phyloP scores from a whole-genome alignment of 139 green algal genomes.

The Picochlorum sp. region DNA sequence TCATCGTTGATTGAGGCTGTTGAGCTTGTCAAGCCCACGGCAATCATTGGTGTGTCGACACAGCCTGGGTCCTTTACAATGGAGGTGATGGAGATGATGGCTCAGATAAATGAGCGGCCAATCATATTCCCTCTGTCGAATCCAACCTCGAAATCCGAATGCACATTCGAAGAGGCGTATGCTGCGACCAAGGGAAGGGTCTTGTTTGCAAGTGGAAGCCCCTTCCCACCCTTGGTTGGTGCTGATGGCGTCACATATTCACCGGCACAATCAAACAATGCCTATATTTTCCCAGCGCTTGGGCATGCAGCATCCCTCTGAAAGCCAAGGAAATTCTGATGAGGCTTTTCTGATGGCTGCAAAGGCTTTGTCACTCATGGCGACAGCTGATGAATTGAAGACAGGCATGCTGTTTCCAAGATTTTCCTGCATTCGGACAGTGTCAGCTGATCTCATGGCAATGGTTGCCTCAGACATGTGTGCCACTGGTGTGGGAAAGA shows the following conservation, averaged over 20 bases:
- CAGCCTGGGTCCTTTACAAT: slow-evolving; percentile 44
- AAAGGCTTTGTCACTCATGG: slow-evolving; percentile 47
- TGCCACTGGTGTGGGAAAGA: slow-evolving; percentile 17
- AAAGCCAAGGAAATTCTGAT: slow-evolving; percentile 50
- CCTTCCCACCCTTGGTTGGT: slow-evolving; percentile 53
- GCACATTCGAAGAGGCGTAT: slow-evolving; percentile 68
- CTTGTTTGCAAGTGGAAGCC: slow-evolving; percentile 78
- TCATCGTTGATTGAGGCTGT: slow-evolving; percentile 39
- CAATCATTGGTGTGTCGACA: slow-evolving; percentile 54
- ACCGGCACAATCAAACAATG: slow-evolving; percentile 71
- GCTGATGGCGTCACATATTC: slow-evolving; percentile 14
- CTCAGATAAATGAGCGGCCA: slow-evolving; percentile 48
- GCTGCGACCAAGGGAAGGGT: slow-evolving; percentile 43
- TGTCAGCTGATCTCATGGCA: slow-evolving; percentile 22
- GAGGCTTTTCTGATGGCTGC: slow-evolving; percentile 66
- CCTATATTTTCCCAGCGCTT: slow-evolving; percentile 68
- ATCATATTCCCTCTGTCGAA: slow-evolving; percentile 92
- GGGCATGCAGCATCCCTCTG: slow-evolving; percentile 58
- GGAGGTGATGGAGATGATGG: slow-evolving; percentile 51
- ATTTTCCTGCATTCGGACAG: slow-evolving; percentile 38
- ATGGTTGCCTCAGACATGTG: slow-evolving; percentile 35
- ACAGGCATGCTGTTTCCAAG: slow-evolving; percentile 39
- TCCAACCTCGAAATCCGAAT: slow-evolving; percentile 79
- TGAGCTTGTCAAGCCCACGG: slow-evolving; percentile 32
- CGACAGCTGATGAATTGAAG: slow-evolving; percentile 23